These are phyloP conservation scores for Striga hermonthica DNA, from an alignment of 305 asterid genomes.

Conservation along the genomic window DNA sequence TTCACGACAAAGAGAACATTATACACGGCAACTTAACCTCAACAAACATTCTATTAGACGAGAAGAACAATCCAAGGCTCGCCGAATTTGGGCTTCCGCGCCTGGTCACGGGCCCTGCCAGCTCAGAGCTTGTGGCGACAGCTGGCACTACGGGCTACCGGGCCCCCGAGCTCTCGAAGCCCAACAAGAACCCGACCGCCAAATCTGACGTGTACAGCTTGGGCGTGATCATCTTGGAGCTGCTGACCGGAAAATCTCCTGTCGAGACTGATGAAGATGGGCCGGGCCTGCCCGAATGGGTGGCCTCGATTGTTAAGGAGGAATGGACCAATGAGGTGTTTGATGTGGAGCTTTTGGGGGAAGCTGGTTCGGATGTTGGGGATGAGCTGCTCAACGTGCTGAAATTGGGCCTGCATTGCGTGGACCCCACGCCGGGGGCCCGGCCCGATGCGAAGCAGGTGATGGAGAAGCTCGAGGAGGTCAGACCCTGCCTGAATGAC, in stretches of 20 bases:
- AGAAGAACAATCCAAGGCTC: constrained; percentile 48
- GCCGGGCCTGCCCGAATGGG: constrained; percentile 77
- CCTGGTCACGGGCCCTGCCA: constrained; percentile 66
- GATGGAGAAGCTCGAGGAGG: background rate
- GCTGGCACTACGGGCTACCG: constrained; percentile 62
- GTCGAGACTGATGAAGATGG: constrained; percentile 67
- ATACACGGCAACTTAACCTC: constrained; percentile 83
- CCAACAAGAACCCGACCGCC: constrained; percentile 47
- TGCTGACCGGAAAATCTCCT: constrained; percentile 72
- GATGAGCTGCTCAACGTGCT: background rate
- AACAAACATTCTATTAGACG: constrained; percentile 66
- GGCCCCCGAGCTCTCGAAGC: constrained; percentile 62
- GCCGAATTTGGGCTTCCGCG: constrained; percentile 63
- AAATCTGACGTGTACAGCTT: constrained; percentile 64
- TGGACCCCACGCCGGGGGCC: background rate
- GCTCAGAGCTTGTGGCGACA: constrained; percentile 57
- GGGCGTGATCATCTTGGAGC: constrained; percentile 69
- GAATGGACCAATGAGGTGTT: constrained; percentile 85
- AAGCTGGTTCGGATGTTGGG: background rate
- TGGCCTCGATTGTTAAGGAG: constrained; percentile 81
- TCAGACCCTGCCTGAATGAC: background rate
- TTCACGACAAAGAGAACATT: constrained; percentile 56
- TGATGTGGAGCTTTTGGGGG: constrained; percentile 27
- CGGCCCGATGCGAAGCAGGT: constrained; percentile 4
- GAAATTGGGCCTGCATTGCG: constrained; percentile 9